Base-by-base conservation (phyloP, 495 filamentous ascomycete genomes). In the Pseudevernia furfuracea region DNA sequence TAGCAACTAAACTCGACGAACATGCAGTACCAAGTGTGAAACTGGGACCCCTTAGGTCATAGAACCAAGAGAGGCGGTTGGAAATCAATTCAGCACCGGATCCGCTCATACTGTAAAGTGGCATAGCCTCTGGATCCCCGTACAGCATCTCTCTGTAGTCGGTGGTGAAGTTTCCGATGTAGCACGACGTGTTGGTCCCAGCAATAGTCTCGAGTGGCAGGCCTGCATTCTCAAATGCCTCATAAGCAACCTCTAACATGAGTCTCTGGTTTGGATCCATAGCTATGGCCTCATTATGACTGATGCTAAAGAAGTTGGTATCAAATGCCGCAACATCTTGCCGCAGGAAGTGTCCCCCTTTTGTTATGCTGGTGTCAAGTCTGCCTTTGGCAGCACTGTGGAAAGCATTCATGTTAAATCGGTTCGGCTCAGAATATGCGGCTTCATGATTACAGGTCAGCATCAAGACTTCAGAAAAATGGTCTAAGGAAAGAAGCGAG, bases 181-280 rank as follows among this genome's bases (percentile, higher is more conserved):
- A 63, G 43, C 52, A 57, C 28, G 59, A 59, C 2, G 63, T 68
- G 11, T 65, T 30, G 43, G 44, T 60, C 4, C 67, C 63, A n/a
- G 63, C 38, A 1, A 66, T 32, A 8, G 21, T 37, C 28, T 63
- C 53, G 2, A 66, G 38, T 1, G 67, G 46, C 17, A 66, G 19
- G 28, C 67, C 63, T 15, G 63, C 67, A 69, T 80, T 82, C 65
- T 89, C 85, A 19, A 88, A 72, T 0, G 79, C 80, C 64, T 88
- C 83, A 56, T 86, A 89, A 17, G 80, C 75, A 3, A 78, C 71
- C 67, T 88, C 86, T 11, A 89, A 75, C n/a, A 85, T 71, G 7
- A 85, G 68, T 15, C 80, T 69, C 60, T 81, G 79, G 58, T 80
- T 75, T 2, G 80, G 80, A 58, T 82, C 80, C 73, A 82, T 78